Evolutionary conservation across 2,329 filamentous ascomycete species (phyloP).

Genomic region (Plectosphaerella cucumerina): DNA sequence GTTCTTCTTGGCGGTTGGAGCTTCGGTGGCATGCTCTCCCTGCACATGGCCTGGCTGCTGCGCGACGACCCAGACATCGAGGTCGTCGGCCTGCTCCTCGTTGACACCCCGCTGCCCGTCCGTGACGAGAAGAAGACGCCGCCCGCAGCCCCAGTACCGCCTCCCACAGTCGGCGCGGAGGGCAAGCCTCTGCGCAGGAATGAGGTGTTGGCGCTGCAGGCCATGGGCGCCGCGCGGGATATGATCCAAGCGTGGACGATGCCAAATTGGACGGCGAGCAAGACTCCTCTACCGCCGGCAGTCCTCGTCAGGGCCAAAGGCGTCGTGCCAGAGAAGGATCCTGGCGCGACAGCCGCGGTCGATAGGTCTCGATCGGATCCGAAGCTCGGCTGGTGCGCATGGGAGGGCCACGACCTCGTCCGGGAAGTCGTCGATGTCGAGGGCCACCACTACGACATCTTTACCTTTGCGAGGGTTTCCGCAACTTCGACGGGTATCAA

Average conservation of each 20-base stretch:
- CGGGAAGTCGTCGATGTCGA: neutral
- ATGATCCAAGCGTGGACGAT: slow-evolving; percentile 37
- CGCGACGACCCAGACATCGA: slow-evolving; percentile 20
- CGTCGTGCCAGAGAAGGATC: neutral
- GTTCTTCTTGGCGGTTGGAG: slow-evolving; percentile 55
- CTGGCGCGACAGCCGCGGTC: neutral
- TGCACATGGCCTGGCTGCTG: slow-evolving; percentile 45
- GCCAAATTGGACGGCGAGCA: slow-evolving; percentile 28
- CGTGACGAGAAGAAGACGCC: slow-evolving; percentile 2
- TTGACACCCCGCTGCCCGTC: slow-evolving; percentile 44
- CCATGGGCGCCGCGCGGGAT: slow-evolving; percentile 36
- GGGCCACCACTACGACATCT: neutral
- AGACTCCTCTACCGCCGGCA: neutral
- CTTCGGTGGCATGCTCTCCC: slow-evolving; percentile 45
- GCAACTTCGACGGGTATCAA: neutral
- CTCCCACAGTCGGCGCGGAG: slow-evolving; percentile 13
- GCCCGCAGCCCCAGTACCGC: slow-evolving; percentile 4
- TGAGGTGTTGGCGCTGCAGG: slow-evolving; percentile 27
- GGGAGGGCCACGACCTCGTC: neutral
- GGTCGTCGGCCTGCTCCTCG: slow-evolving; percentile 46
- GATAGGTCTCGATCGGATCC: neutral
- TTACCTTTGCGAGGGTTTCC: neutral
- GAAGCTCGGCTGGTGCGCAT: neutral
- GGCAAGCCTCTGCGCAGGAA: slow-evolving; percentile 26
- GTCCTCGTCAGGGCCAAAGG: neutral